A percentile compares a stretch with the other conserved stretches of the same genome.
Evolutionary conservation across 208 protist species (phyloP).

Genomic region (Leishmania lainsoni): DNA sequence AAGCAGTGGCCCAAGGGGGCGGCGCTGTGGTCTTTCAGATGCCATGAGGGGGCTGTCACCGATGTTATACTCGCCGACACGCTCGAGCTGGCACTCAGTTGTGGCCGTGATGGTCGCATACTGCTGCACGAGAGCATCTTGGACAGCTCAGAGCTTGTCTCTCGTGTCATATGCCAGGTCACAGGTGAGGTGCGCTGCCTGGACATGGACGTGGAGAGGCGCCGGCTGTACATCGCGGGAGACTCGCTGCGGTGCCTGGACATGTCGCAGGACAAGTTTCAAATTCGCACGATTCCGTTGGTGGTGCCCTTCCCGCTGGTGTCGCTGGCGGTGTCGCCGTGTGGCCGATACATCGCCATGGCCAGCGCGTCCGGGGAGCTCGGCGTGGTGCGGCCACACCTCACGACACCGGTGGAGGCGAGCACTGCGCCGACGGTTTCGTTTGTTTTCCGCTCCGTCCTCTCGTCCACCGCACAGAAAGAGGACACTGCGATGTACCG

Average conservation of each 20-base stretch:
- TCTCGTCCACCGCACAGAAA: constrained; percentile 43
- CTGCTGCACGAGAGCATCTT: constrained; percentile 73
- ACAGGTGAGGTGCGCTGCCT: constrained; percentile 81
- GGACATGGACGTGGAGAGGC: constrained; percentile 55
- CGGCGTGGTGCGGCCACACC: constrained; percentile 35
- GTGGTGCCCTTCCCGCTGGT: constrained; percentile 70
- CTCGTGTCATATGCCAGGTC: constrained; percentile 75
- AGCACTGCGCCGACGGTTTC: constrained; percentile 1
- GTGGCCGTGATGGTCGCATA: constrained; percentile 77
- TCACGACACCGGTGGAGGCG: background rate
- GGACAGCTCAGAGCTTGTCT: constrained; percentile 29
- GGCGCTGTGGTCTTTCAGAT: constrained; percentile 72
- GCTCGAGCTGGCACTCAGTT: constrained; percentile 58
- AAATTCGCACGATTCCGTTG: constrained; percentile 58
- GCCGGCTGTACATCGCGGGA: constrained; percentile 81
- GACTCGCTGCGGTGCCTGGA: constrained; percentile 81
- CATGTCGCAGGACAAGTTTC: constrained; percentile 46
- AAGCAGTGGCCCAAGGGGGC: constrained; percentile 44
- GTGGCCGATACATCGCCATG: constrained; percentile 62
- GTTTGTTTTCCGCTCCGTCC: constrained; percentile 41
- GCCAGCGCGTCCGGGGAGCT: constrained; percentile 60
- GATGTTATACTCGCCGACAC: constrained; percentile 54
- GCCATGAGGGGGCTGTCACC: constrained; percentile 70
- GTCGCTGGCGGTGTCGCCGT: constrained; percentile 67
- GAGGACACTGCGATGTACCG: constrained; percentile 57